Percentiles rank a stretch among this genome's conserved stretches.
Evolutionary conservation across 768 basidiomycete genomes (phyloP).

Genomic region (Tricholoma flavovirens): DNA sequence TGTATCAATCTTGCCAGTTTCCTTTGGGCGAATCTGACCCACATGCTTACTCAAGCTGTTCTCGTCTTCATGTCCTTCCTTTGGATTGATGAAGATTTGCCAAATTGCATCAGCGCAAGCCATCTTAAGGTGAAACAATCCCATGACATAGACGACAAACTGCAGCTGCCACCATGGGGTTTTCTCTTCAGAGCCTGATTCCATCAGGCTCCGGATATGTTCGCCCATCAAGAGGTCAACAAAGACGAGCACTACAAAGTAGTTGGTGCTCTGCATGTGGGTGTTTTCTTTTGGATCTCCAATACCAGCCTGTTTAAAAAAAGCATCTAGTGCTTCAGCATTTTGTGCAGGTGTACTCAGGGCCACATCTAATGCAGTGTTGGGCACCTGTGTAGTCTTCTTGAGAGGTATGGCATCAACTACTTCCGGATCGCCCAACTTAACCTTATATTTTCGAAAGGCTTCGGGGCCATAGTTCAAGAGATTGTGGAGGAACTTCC

Average conservation of each 20-base stretch:
- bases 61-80: constrained; percentile 9
- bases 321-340: constrained; percentile 12
- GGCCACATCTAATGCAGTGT: constrained; percentile 16
- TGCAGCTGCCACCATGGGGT: constrained; percentile 25
- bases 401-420: constrained; percentile 18
- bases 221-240: constrained; percentile 25
- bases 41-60: constrained; percentile 19
- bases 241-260: constrained; percentile 14
- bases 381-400: constrained; percentile 16
- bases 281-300: constrained; percentile 14
- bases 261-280: constrained; percentile 3
- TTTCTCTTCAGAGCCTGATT: constrained; percentile 18
- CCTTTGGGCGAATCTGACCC: constrained; percentile 19
- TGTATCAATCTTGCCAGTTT: constrained; percentile 23
- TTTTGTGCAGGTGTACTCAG: constrained; percentile 18
- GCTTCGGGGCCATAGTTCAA: constrained; percentile 5
- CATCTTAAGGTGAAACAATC: constrained; percentile 27
- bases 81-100: constrained; percentile 16
- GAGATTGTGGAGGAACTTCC: constrained; percentile 24
- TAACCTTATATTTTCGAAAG: constrained; percentile 15
- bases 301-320: constrained; percentile 19
- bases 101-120: constrained; percentile 22
- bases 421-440: constrained; percentile 16
- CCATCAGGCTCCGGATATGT: constrained; percentile 18
- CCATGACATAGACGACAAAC: constrained; percentile 25